These are phyloP conservation scores for Ophiostoma triangulosporum DNA, from an alignment of 2,329 filamentous ascomycete species.

Conservation along the genomic window DNA sequence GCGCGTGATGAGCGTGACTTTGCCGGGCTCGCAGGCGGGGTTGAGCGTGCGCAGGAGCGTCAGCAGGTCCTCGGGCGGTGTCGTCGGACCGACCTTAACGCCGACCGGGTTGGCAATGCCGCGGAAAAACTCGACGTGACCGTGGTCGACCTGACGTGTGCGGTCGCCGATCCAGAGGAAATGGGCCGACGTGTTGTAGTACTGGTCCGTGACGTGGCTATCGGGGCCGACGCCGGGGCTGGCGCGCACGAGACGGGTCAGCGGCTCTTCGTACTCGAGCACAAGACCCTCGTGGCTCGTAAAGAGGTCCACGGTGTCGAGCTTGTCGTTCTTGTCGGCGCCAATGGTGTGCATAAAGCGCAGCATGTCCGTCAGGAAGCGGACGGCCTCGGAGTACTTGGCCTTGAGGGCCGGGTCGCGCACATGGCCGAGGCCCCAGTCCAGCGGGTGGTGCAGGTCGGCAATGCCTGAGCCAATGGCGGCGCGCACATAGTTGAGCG, in stretches of 20 bases:
- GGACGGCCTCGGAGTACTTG: constrained; percentile 76
- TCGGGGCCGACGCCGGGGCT: not conserved
- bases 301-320: constrained; percentile 88
- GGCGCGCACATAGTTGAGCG: constrained; percentile 81
- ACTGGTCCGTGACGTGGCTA: too few species aligned
- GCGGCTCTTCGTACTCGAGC: constrained; percentile 81
- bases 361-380: constrained; percentile 76
- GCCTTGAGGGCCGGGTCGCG: constrained; percentile 68
- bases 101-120: constrained; percentile 93
- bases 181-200: constrained; percentile 90
- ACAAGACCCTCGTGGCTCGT: constrained; percentile 91
- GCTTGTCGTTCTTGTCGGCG: constrained; percentile 67
- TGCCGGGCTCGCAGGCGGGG: constrained; percentile 67
- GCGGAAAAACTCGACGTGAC: constrained; percentile 94
- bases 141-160: constrained; percentile 83
- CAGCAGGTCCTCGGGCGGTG: constrained; percentile 62
- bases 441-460: constrained; percentile 81
- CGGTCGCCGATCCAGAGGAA: constrained; percentile 98
- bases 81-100: constrained; percentile 87
- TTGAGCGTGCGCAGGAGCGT: constrained; percentile 75
- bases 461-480: constrained; percentile 79
- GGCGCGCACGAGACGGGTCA: constrained; percentile 50
- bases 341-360: constrained; percentile 92
- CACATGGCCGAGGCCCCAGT: constrained; percentile 91
- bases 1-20: constrained; percentile 90